Evolutionary conservation across 768 basidiomycete genomes (phyloP).

Genomic region (Russula compacta): DNA sequence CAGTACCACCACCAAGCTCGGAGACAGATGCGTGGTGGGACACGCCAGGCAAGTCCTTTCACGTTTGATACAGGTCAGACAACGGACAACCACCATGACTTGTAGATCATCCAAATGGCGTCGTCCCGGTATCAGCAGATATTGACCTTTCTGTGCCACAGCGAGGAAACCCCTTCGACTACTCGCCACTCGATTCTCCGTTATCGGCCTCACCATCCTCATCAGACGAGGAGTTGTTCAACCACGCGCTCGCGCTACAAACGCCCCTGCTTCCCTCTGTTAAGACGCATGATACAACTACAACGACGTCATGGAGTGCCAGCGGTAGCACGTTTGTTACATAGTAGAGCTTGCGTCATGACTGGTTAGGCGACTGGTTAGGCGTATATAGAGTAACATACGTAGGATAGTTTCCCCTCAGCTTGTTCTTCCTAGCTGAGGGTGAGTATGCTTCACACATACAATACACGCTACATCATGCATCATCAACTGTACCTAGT

Average conservation of each 20-base stretch:
- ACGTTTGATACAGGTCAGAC: background rate
- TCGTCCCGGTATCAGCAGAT: conserved; percentile 36
- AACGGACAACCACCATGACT: background rate
- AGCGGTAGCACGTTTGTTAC: no score
- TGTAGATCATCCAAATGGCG: conserved; percentile 51
- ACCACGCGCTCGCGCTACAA: conserved; percentile 64
- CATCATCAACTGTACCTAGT: no score
- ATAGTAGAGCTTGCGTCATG: no score
- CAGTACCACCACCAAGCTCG: conserved; percentile 82
- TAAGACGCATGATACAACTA: no score
- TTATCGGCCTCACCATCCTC: conserved; percentile 70
- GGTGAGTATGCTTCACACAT: no score
- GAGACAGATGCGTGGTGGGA: conserved; percentile 78
- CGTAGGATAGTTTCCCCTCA: no score
- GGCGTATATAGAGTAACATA: no score
- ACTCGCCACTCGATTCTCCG: conserved; percentile 55
- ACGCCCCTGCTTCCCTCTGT: conserved; percentile 56
- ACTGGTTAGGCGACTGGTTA: no score
- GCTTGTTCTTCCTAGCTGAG: no score
- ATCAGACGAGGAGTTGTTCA: conserved; percentile 73
- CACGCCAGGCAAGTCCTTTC: conserved; percentile 40
- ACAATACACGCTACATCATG: no score
- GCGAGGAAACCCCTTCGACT: conserved; percentile 64
- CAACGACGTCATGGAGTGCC: no score
- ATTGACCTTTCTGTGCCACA: conserved; percentile 19